Base-by-base conservation (phyloP, 2,329 filamentous ascomycete genomes). In the Aspergillus udagawae region DNA sequence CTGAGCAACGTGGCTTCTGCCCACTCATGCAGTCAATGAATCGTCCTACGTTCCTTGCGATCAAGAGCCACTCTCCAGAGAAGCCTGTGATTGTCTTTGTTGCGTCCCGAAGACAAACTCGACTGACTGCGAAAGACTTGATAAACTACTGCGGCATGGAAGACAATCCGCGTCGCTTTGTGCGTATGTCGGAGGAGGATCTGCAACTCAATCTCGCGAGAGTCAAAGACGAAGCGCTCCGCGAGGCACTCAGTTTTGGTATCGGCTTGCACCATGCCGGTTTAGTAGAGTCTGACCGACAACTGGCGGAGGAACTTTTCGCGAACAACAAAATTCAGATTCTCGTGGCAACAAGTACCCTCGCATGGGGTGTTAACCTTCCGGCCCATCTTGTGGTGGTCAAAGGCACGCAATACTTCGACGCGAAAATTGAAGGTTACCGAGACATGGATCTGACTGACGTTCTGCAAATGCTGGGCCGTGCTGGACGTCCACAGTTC, bases 1-100 rank as follows among this genome's bases (percentile, higher is more conserved):
- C 94, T 0, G 91, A 97, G 69, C 89, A 94, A 64, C 85, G 93
- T 58, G 94, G 94, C 0, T 99, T 99, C 78, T 97, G 93, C 67
- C 92, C 94, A 0, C 77, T 99, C 63, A 99, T 99, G 94, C 93
- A 97, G 75, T 96, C 92, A 0, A 99, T 99, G 94, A 99, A 99
- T 70, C 84, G 94, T 6, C 94, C 94, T 1, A 97, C 94, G 0
- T 99, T 97, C 75, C 79, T 97, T 32, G 94, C 94, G 0, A 94
- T 99, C 74, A 97, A 99, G 74, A 91, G 88, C 10, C 95, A 99
- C 75, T 97, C 92, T 45, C 94, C 95, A 0, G 88, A 92, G 53
- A 97, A 99, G 74, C 94, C 94, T 0, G 94, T 97, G 8, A 99
- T 99, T 72, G 94, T 99, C 0, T 99, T 99, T 67, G 94, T 99